Evolutionary conservation across 75 land plant genomes (phyloP).

Genomic region (Pinus taeda): DNA sequence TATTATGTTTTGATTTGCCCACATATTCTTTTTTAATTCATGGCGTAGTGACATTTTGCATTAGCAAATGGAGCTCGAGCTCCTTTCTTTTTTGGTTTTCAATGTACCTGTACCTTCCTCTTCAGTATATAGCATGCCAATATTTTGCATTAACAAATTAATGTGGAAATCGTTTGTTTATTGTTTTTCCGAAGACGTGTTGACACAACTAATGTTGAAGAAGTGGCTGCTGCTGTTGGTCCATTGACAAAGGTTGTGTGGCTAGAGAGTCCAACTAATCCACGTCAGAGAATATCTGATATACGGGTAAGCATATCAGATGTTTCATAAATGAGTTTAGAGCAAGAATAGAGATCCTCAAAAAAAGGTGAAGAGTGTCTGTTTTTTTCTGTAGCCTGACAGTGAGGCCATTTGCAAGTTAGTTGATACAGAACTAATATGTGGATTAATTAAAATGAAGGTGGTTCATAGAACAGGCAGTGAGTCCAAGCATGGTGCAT

Average conservation of each 20-base stretch:
- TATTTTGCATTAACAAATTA: slow-evolving; percentile 5
- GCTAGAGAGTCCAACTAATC: slow-evolving; percentile 98
- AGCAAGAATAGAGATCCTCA: neutral
- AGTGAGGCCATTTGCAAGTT: neutral
- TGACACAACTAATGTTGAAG: slow-evolving; percentile 65
- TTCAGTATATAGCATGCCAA: neutral
- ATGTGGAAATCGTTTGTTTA: neutral
- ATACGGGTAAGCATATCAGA: slow-evolving; percentile 49
- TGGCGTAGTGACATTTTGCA: neutral
- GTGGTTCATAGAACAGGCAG: neutral
- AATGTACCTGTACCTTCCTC: neutral
- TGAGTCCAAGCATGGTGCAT: neutral
- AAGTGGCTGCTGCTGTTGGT: slow-evolving; percentile 74
- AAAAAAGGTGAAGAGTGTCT: neutral
- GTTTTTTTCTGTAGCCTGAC: neutral
- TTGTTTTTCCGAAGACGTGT: slow-evolving; percentile 55
- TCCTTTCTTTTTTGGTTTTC: no score
- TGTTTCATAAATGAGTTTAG: neutral
- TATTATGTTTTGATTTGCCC: neutral
- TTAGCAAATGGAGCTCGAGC: no score
- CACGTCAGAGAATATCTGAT: slow-evolving; percentile 82
- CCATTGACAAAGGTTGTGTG: slow-evolving; percentile 85
- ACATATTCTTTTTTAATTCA: neutral
- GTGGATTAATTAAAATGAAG: neutral
- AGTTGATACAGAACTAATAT: neutral